A percentile compares a stretch with the other conserved stretches of the same genome.
phyloP scores from a whole-genome alignment of 2,329 filamentous ascomycete species.

The Penicillium griseofulvum region DNA sequence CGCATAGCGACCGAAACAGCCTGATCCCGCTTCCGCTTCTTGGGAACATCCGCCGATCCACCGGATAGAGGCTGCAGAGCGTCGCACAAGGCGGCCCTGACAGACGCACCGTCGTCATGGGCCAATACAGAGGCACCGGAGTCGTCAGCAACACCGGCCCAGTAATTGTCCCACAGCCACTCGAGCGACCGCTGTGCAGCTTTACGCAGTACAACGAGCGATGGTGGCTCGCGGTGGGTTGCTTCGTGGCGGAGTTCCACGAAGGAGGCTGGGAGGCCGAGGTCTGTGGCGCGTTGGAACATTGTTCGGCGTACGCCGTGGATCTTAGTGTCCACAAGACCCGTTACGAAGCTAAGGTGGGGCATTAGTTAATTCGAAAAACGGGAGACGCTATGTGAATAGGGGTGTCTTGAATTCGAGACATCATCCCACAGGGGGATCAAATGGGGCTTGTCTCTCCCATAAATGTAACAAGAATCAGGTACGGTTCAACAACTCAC shows the following conservation, averaged over 20 bases:
- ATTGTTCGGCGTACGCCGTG: conserved; percentile 43
- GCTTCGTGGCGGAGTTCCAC: conserved; percentile 87
- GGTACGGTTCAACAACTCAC: conserved; percentile 25
- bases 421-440: not conserved
- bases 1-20: conserved; percentile 22
- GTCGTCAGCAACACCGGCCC: conserved; percentile 53
- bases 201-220: conserved; percentile 67
- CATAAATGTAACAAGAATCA: not conserved
- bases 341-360: conserved; percentile 43
- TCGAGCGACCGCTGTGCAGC: conserved; percentile 68
- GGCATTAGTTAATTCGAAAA: not conserved
- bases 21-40: conserved; percentile 31
- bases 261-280: conserved; percentile 62
- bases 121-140: conserved; percentile 5
- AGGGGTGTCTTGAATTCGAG: not conserved
- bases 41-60: conserved; percentile 19
- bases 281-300: conserved; percentile 44
- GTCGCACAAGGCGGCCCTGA: conserved; percentile 19
- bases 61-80: conserved; percentile 18
- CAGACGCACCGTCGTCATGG: conserved; percentile 11
- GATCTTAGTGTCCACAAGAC: conserved; percentile 45
- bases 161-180: conserved; percentile 92
- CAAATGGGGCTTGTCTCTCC: not conserved
- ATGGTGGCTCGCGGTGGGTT: conserved; percentile 83
- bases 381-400: conserved; percentile 1